phyloP scores from a whole-genome alignment of 1,284 basidiomycete species.

The Coniferiporia sulphurascens region DNA sequence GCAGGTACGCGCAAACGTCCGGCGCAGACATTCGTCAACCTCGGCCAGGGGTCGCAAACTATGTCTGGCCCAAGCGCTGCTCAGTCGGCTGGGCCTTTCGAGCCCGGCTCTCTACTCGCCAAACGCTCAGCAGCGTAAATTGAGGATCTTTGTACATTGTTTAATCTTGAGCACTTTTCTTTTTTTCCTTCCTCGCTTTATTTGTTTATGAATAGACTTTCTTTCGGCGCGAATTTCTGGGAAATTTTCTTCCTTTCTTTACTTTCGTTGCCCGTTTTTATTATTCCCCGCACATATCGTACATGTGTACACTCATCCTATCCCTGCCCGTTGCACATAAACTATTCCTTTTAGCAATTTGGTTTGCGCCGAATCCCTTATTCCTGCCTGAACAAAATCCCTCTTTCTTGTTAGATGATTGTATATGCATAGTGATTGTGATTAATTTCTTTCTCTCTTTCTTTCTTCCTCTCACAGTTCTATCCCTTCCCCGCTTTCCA shows the following conservation, averaged over 20 bases:
- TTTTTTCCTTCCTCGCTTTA: not conserved
- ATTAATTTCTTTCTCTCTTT: not conserved
- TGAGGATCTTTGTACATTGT: not conserved
- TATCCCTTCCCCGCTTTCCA: not conserved
- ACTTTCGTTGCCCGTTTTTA: not conserved
- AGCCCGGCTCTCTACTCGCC: slow-evolving; percentile 22
- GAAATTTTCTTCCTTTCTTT: not conserved
- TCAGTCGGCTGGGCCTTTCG: slow-evolving; percentile 11
- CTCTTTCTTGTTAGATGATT: not conserved
- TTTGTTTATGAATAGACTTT: not conserved
- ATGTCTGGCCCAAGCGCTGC: not conserved
- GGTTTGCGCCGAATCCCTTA: not conserved
- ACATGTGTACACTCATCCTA: not conserved
- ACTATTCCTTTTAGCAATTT: not conserved
- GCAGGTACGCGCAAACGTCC: slow-evolving; percentile 17
- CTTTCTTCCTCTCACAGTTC: not conserved
- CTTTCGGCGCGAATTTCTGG: not conserved
- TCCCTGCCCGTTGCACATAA: not conserved
- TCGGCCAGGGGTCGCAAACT: slow-evolving; percentile 2
- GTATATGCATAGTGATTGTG: not conserved
- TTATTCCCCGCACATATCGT: not conserved
- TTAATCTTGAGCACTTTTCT: not conserved
- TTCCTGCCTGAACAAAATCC: not conserved
- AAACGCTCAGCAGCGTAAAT: slow-evolving; percentile 9
- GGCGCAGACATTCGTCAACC: slow-evolving; percentile 12